Base-by-base conservation (phyloP, 176 grass and related monocot genomes). In the Cymbopogon citratus region DNA sequence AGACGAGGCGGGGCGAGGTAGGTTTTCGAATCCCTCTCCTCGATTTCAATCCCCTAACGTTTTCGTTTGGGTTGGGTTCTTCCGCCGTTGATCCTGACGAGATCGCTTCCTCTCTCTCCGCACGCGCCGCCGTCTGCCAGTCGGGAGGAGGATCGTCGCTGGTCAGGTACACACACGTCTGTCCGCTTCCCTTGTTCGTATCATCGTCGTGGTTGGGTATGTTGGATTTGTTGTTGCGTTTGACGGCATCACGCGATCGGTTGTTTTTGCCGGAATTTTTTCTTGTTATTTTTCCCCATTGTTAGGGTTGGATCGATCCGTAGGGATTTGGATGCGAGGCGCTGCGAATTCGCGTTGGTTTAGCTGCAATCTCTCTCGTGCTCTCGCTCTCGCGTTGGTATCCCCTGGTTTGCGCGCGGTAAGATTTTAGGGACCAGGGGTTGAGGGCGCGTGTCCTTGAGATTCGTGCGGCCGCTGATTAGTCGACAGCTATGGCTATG, bases 381-480 rank as follows among this genome's bases (percentile, higher is more conserved):
- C 21, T 54, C 44, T 13, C 62, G 40, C 19, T 15, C 7, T n/a
- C 10, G 4, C 64, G 31, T 29, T 25, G 13, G 12, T 1, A 28
- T 29, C 62, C 81, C 48, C 81, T 21, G 70, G 52, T 56, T 89
- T 59, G 78, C 64, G 65, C 83, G 65, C 77, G 11, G 27, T 57
- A 77, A 57, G 82, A 71, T 70, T 89, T 85, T 69, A 49, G 71
- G 40, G 14, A 9, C 9, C 0, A 9, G 29, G 23, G 56, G 36
- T 74, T 28, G 59, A 48, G 21, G 59, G 46, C 7, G 67, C 49
- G 35, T 1, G 23, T 7, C 26, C 44, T 81, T 60, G 24, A 89
- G 83, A 85, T 86, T 85, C 73, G 83, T 67, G 78, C 66, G 6
- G 6, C 59, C 44, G 66, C 34, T 40, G 82, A 77, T 89, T 14